A percentile compares a stretch with the other conserved stretches of the same genome.
Conservation (phyloP, 805 yeast species). For the Wickerhamomyces strasburgensis region DNA sequence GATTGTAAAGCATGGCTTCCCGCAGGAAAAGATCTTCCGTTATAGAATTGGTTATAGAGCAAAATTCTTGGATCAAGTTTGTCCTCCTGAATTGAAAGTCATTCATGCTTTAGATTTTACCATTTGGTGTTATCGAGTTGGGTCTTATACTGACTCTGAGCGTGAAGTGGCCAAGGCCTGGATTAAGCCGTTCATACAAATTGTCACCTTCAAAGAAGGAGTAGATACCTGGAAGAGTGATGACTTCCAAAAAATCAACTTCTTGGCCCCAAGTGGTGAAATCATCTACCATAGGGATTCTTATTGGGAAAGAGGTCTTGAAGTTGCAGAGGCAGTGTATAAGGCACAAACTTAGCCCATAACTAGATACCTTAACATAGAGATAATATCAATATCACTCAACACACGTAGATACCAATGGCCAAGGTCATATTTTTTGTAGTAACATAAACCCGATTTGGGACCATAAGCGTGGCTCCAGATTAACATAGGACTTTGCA, state of each 20-base stretch:
- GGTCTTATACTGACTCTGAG: conserved; percentile 27
- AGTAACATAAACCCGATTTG: no score
- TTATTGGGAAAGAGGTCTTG: conserved; percentile 34
- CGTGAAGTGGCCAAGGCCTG: conserved; percentile 20
- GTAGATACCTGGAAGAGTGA: conserved; percentile 29
- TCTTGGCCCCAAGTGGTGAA: conserved; percentile 28
- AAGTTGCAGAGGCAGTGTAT: conserved; percentile 29
- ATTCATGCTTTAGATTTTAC: conserved; percentile 34
- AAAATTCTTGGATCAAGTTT: conserved; percentile 18
- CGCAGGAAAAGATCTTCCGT: conserved; percentile 26
- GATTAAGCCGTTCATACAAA: conserved; percentile 28
- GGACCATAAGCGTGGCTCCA: no score
- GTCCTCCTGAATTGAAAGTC: conserved; percentile 26
- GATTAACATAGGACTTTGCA: no score
- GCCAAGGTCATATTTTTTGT: no score
- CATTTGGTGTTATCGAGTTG: conserved; percentile 31
- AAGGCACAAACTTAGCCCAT: conserved; percentile 18
- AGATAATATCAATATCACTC: background rate
- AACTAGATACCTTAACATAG: background rate
- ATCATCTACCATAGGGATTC: conserved; percentile 26
- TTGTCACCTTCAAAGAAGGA: conserved; percentile 24
- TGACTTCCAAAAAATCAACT: conserved; percentile 24
- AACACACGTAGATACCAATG: no score
- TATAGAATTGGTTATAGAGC: conserved; percentile 30
- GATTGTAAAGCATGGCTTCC: conserved; percentile 22